Evolutionary conservation across 2,329 filamentous ascomycete species (phyloP).

Genomic region (Beauveria scarabaeidicola): DNA sequence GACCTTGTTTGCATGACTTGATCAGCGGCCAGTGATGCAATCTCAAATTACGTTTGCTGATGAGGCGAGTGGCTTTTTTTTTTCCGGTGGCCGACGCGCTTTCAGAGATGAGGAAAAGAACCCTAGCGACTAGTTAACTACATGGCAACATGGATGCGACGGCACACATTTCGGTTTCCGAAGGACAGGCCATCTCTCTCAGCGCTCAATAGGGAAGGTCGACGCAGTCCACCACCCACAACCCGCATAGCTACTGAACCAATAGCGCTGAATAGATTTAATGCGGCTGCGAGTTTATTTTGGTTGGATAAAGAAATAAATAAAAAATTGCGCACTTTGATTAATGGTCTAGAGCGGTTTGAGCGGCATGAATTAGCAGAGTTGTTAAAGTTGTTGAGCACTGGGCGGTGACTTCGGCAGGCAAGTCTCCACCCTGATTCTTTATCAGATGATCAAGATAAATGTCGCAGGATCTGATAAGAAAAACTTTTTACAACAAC

Average conservation of each 20-base stretch:
- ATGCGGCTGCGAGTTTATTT: too few relatives aligned
- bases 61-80: too few relatives aligned
- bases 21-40: too few relatives aligned
- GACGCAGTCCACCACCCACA: neutral
- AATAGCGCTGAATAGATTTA: too few relatives aligned
- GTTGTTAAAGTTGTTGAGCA: neutral
- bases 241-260: neutral
- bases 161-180: conserved; percentile 4
- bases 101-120: neutral
- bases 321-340: neutral
- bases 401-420: neutral
- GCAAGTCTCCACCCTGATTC: neutral
- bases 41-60: too few relatives aligned
- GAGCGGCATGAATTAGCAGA: neutral
- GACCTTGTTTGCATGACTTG: too few relatives aligned
- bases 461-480: conserved; percentile 12
- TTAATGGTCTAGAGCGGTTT: neutral
- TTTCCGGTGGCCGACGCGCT: neutral
- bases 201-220: neutral
- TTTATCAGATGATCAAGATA: conserved; percentile 15
- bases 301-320: neutral
- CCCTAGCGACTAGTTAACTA: neutral
- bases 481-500: neutral
- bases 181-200: neutral
- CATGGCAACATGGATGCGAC: neutral